Evolutionary conservation across 768 basidiomycete genomes (phyloP).

Genomic region (Macrolepiota dolichaula): DNA sequence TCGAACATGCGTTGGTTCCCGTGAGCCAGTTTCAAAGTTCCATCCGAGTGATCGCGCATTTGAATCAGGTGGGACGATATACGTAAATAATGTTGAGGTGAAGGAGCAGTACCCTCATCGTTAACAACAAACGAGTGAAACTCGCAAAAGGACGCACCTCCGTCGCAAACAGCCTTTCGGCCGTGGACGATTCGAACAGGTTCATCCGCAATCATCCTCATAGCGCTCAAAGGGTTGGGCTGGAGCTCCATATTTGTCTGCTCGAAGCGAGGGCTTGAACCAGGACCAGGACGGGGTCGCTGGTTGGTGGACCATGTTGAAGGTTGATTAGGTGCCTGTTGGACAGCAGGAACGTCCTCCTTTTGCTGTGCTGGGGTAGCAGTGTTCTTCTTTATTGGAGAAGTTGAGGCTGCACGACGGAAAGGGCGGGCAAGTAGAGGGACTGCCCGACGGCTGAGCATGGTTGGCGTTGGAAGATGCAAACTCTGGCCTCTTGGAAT

Average conservation of each 20-base stretch:
- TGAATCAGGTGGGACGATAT: neutral
- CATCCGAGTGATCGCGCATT: neutral
- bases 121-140: neutral
- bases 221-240: constrained; percentile 86
- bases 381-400: constrained; percentile 24
- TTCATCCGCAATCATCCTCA: constrained; percentile 84
- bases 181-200: constrained; percentile 80
- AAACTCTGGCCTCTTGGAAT: constrained; percentile 13
- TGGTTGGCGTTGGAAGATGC: constrained; percentile 20
- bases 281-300: constrained; percentile 56
- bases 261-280: constrained; percentile 81
- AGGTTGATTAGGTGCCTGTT: constrained; percentile 83
- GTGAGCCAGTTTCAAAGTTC: constrained; percentile 4
- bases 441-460: constrained; percentile 38
- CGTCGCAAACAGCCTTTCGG: constrained; percentile 90
- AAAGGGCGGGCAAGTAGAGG: constrained; percentile 27
- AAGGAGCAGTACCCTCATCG: neutral
- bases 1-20: neutral
- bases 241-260: constrained; percentile 87
- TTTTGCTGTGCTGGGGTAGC: constrained; percentile 14
- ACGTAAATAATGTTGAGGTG: neutral
- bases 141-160: constrained; percentile 58
- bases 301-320: constrained; percentile 87
- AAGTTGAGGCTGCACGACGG: constrained; percentile 24
- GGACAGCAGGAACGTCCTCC: constrained; percentile 22